Percentiles rank a stretch among this genome's conserved stretches.
Evolutionary conservation across 1,284 basidiomycete genomes (phyloP).

Genomic region (Heterobasidion annosum): DNA sequence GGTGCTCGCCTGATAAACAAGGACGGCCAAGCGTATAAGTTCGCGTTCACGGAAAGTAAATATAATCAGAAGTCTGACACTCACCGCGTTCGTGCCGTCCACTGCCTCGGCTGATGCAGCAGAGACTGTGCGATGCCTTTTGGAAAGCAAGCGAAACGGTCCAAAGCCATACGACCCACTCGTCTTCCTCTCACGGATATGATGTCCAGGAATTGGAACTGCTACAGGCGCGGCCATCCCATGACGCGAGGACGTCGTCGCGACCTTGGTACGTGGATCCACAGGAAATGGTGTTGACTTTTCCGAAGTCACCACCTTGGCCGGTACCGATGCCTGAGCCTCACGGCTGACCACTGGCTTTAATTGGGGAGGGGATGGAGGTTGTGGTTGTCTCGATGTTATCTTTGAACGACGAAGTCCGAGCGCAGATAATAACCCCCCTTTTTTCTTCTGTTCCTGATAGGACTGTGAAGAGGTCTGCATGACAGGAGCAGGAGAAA

Average conservation of each 20-base stretch:
- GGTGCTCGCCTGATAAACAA: conserved; percentile 44
- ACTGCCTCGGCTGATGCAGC: conserved; percentile 65
- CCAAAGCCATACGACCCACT: conserved; percentile 37
- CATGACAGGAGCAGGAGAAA: conserved; percentile 4
- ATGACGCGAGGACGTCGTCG: not conserved
- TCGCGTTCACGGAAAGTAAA: conserved; percentile 7
- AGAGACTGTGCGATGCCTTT: conserved; percentile 59
- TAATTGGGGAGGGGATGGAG: conserved; percentile 6
- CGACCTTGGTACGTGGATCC: conserved; percentile 13
- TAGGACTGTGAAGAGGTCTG: conserved; percentile 18
- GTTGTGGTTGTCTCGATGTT: conserved; percentile 18
- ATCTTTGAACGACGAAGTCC: conserved; percentile 28
- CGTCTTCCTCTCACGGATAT: conserved; percentile 25
- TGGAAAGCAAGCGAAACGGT: conserved; percentile 53
- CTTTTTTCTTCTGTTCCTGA: conserved; percentile 22
- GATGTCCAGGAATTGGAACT: conserved; percentile 19
- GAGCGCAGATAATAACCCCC: conserved; percentile 16
- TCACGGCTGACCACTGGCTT: conserved; percentile 1
- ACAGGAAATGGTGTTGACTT: conserved; percentile 6
- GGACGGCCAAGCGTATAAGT: not conserved
- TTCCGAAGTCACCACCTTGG: conserved; percentile 4
- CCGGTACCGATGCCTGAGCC: not conserved
- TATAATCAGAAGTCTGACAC: conserved; percentile 16
- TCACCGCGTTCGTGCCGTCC: conserved; percentile 53
- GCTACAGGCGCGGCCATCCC: conserved; percentile 14